phyloP scores from a whole-genome alignment of 2,329 filamentous ascomycete species.

The Alternaria metachromatica region DNA sequence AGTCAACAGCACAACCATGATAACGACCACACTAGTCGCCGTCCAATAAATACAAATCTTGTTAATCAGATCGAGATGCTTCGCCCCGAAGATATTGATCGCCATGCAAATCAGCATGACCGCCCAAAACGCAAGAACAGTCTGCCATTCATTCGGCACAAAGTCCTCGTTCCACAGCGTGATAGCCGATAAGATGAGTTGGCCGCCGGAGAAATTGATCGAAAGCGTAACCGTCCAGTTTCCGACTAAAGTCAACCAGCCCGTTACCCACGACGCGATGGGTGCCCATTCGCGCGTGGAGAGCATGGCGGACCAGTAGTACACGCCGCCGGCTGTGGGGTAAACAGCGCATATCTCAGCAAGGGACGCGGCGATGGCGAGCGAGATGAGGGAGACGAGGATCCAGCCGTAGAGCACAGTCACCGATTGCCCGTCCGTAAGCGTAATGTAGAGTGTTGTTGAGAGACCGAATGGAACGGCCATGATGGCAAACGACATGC shows the following conservation, averaged over 20 bases:
- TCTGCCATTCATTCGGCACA: conserved; percentile 72
- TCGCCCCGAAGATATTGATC: conserved; percentile 69
- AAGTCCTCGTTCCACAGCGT: conserved; percentile 74
- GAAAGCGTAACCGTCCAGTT: conserved; percentile 71
- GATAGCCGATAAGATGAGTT: conserved; percentile 70
- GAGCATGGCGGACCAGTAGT: conserved; percentile 74
- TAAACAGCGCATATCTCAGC: conserved; percentile 79
- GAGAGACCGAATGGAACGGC: conserved; percentile 72
- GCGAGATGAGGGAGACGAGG: conserved; percentile 69
- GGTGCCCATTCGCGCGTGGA: conserved; percentile 70
- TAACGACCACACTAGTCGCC: conserved; percentile 69
- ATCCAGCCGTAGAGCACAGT: conserved; percentile 76
- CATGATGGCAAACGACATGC: conserved; percentile 77
- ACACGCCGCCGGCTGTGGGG: conserved; percentile 77
- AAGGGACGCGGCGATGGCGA: conserved; percentile 72
- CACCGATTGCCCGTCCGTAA: conserved; percentile 72
- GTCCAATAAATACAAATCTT: conserved; percentile 79
- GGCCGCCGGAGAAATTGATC: conserved; percentile 74
- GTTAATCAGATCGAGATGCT: conserved; percentile 71
- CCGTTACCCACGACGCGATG: conserved; percentile 72
- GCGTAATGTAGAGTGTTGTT: conserved; percentile 72
- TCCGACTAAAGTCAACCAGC: conserved; percentile 74
- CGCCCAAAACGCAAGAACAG: conserved; percentile 74
- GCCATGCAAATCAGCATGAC: conserved; percentile 70
- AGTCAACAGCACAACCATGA: conserved; percentile 67